phyloP scores from a whole-genome alignment of 306 rosid species.

The Lathyrus tuberosus region DNA sequence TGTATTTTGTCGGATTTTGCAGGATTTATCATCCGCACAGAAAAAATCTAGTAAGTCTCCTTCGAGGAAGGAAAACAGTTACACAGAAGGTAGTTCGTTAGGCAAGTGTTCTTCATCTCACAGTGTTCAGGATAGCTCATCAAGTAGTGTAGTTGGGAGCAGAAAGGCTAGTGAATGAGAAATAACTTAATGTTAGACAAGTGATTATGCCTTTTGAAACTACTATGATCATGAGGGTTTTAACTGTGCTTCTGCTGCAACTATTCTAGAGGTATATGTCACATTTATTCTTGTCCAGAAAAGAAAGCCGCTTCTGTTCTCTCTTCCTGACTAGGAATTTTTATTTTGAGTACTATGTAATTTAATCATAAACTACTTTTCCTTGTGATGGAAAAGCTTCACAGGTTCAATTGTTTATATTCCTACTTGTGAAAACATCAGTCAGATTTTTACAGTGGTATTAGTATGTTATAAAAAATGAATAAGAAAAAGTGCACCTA shows the following conservation, averaged over 20 bases:
- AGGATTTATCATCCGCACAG: constrained; percentile 61
- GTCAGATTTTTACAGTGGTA: no score
- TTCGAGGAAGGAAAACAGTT: constrained; percentile 48
- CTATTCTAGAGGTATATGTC: constrained; percentile 20
- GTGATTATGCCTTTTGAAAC: constrained; percentile 33
- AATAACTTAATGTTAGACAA: constrained; percentile 18
- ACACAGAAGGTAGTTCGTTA: constrained; percentile 61
- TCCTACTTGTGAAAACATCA: not conserved
- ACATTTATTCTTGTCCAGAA: constrained; percentile 14
- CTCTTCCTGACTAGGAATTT: constrained; percentile 33
- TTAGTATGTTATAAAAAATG: no score
- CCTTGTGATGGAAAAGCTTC: constrained; percentile 22
- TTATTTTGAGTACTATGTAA: constrained; percentile 25
- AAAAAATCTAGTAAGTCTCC: constrained; percentile 50
- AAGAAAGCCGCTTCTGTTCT: constrained; percentile 16
- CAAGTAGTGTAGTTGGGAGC: constrained; percentile 58
- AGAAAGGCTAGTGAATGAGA: constrained; percentile 52
- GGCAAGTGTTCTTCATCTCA: constrained; percentile 71
- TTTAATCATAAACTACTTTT: constrained; percentile 22
- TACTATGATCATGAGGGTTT: constrained; percentile 12
- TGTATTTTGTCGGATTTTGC: constrained; percentile 34
- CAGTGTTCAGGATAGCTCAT: constrained; percentile 76
- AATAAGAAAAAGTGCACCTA: no score
- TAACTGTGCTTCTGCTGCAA: constrained; percentile 34
- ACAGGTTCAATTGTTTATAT: constrained; percentile 31